A percentile compares a stretch with the other conserved stretches of the same genome.
These are phyloP conservation scores for Nannochloropsis salina DNA, from an alignment of 108 stramenopile genomes.

Conservation along the genomic window DNA sequence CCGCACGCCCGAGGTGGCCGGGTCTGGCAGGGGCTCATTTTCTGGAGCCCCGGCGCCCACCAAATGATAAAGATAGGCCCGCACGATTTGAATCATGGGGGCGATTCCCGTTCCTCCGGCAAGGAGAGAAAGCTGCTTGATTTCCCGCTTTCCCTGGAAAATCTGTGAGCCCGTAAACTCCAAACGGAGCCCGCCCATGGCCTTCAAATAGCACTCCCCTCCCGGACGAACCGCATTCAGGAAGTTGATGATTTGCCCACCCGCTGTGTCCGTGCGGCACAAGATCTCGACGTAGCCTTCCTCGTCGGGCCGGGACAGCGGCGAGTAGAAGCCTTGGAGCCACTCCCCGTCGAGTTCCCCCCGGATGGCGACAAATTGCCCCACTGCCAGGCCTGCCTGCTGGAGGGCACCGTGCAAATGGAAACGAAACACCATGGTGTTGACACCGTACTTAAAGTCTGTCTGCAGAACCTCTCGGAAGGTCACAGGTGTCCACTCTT, in stretches of 20 bases:
- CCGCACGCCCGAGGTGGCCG: conserved; percentile 49
- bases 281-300: conserved; percentile 59
- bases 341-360: conserved; percentile 59
- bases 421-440: conserved; percentile 55
- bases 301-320: conserved; percentile 50
- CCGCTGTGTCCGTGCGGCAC: conserved; percentile 47
- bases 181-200: conserved; percentile 58
- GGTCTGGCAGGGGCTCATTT: not conserved
- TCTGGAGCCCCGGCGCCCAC: conserved; percentile 30
- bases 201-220: conserved; percentile 51
- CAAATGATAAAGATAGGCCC: conserved; percentile 43
- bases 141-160: conserved; percentile 26
- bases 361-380: conserved; percentile 55
- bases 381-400: conserved; percentile 54
- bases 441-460: conserved; percentile 56
- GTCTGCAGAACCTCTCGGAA: conserved; percentile 56
- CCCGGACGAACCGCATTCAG: conserved; percentile 55
- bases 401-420: conserved; percentile 55
- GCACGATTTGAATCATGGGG: conserved; percentile 60
- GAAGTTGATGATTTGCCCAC: conserved; percentile 53
- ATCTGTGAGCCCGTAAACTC: conserved; percentile 42
- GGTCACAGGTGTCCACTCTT: conserved; percentile 47
- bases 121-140: conserved; percentile 51
- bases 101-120: conserved; percentile 38
- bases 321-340: conserved; percentile 49